Conservation (phyloP, 768 basidiomycete species). For the Mycena vulgaris region DNA sequence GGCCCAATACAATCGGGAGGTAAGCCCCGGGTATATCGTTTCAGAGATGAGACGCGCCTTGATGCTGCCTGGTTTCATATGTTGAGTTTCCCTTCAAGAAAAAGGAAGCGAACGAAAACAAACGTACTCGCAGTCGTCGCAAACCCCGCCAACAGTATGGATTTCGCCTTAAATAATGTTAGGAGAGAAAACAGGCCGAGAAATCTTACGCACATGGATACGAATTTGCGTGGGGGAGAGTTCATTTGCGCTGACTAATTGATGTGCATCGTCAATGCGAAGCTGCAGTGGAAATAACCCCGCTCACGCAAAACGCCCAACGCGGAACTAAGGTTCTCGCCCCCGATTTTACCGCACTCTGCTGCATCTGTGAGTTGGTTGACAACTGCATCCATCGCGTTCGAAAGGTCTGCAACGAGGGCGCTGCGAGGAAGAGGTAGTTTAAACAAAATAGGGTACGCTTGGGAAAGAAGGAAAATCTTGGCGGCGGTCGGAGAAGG, state of each 20-base stretch:
- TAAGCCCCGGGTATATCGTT: no score
- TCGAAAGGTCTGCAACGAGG: slow-evolving; percentile 13
- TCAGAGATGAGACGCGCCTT: neutral
- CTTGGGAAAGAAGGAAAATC: slow-evolving; percentile 16
- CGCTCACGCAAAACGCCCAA: slow-evolving; percentile 6
- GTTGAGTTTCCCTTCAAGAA: accelerated
- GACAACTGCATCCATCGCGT: slow-evolving; percentile 18
- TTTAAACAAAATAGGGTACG: neutral
- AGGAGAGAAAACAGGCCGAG: neutral
- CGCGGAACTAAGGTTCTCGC: neutral
- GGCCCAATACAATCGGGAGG: slow-evolving; percentile 20
- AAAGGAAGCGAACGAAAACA: neutral
- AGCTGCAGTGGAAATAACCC: neutral
- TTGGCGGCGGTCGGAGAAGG: slow-evolving; percentile 5
- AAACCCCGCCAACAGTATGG: slow-evolving; percentile 19
- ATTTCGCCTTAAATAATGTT: no score
- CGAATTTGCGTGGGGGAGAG: slow-evolving; percentile 6
- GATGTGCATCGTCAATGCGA: no score
- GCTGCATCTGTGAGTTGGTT: neutral
- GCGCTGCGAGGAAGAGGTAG: slow-evolving; percentile 10
- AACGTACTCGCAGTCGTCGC: slow-evolving; percentile 6
- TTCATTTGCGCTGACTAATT: slow-evolving; percentile 19
- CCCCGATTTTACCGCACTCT: neutral
- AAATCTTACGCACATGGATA: slow-evolving; percentile 1
- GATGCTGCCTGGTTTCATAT: neutral